phyloP scores from a whole-genome alignment of 164 flowering plant genomes.

The Paratinospora sagittata region DNA sequence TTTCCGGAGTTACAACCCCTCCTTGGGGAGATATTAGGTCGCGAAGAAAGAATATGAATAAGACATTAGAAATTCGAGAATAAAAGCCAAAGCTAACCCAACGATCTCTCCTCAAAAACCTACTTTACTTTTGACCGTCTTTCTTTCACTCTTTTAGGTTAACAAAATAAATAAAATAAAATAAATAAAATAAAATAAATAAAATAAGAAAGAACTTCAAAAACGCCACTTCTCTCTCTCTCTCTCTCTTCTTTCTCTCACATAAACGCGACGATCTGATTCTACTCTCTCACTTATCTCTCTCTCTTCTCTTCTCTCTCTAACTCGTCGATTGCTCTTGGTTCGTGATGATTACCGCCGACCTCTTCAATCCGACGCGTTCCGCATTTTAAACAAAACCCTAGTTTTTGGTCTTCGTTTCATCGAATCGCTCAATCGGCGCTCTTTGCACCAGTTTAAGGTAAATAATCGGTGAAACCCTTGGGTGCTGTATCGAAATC shows the following conservation, averaged over 20 bases:
- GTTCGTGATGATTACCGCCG: slow-evolving; percentile 21
- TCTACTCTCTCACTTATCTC: slow-evolving; percentile 6
- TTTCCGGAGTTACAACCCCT: no score
- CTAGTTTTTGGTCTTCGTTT: slow-evolving; percentile 16
- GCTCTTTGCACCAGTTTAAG: slow-evolving; percentile 8
- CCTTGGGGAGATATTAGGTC: no score
- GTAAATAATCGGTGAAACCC: slow-evolving; percentile 8
- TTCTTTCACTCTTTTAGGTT: background rate
- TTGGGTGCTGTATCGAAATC: slow-evolving; percentile 6
- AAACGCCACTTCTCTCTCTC: slow-evolving; percentile 5
- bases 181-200: background rate
- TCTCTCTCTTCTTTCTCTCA: slow-evolving; percentile 7
- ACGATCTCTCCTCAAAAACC: slow-evolving; percentile 27
- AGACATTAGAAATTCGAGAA: background rate
- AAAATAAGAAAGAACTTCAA: background rate
- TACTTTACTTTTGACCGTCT: slow-evolving; percentile 34
- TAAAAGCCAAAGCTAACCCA: background rate
- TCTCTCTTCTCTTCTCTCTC: slow-evolving; percentile 11
- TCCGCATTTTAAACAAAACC: slow-evolving; percentile 23
- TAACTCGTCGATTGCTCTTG: background rate
- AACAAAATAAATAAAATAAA: no score
- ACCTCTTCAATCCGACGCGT: background rate
- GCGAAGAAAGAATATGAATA: no score
- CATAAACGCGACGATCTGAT: background rate
- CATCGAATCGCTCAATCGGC: background rate